phyloP scores from a whole-genome alignment of 768 basidiomycete species.

The Russula foetens region DNA sequence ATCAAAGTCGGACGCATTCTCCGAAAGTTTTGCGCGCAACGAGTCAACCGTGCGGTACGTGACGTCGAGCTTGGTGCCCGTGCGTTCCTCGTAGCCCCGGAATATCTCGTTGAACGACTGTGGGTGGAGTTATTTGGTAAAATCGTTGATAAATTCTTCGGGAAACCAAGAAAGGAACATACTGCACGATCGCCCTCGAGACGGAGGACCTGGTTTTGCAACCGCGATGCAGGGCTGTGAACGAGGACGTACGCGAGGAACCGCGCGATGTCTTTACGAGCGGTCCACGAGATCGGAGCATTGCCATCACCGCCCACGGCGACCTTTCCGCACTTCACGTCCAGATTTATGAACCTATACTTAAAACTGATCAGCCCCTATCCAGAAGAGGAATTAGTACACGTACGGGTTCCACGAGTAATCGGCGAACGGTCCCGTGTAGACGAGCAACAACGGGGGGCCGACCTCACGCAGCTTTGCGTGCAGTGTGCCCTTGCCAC shows the following conservation, averaged over 20 bases:
- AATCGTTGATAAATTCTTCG: not conserved
- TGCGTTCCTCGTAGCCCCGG: constrained; percentile 12
- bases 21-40: constrained; percentile 5
- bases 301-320: constrained; percentile 17
- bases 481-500: constrained; percentile 10
- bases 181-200: constrained; percentile 19
- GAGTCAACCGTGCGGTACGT: constrained; percentile 10
- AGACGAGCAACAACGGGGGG: constrained; percentile 17
- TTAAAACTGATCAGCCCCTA: not conserved
- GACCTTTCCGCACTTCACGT: constrained; percentile 15
- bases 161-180: not conserved
- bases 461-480: constrained; percentile 13
- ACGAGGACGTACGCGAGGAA: constrained; percentile 21
- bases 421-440: constrained; percentile 18
- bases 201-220: constrained; percentile 12
- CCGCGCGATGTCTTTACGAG: constrained; percentile 17
- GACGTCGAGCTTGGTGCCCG: constrained; percentile 15
- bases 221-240: constrained; percentile 12
- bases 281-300: constrained; percentile 17
- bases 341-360: constrained; percentile 1
- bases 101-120: constrained; percentile 22
- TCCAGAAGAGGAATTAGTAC: not conserved
- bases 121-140: not conserved
- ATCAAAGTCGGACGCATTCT: constrained; percentile 15
- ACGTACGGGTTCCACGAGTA: constrained; percentile 9